Evolutionary conservation across 768 basidiomycete species (phyloP).

Genomic region (Tulasnella sp.): DNA sequence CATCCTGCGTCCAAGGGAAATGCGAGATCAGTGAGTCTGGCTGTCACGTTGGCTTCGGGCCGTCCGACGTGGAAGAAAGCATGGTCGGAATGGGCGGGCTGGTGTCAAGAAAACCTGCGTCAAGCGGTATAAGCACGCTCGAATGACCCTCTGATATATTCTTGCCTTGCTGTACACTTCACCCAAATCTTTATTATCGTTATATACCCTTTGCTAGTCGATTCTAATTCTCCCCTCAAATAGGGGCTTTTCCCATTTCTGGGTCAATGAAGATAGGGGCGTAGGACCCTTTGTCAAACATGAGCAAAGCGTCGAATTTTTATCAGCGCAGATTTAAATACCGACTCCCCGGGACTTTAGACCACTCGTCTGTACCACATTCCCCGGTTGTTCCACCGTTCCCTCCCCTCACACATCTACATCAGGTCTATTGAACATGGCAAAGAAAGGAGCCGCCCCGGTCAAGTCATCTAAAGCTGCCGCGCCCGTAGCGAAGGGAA

Average conservation of each 20-base stretch:
- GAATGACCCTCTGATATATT: background rate
- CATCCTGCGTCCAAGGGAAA: background rate
- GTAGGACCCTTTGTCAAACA: background rate
- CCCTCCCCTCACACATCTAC: background rate
- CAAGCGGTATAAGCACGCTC: background rate
- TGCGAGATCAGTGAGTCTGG: background rate
- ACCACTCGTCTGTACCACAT: background rate
- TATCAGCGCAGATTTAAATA: background rate
- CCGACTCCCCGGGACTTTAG: background rate
- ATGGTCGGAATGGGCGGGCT: background rate
- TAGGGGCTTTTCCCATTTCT: background rate
- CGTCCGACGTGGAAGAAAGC: background rate
- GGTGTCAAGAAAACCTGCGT: background rate
- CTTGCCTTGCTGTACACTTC: background rate
- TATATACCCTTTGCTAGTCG: background rate
- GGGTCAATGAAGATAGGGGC: background rate
- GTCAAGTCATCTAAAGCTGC: background rate
- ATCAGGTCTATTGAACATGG: background rate
- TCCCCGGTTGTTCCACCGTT: background rate
- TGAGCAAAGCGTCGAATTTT: conserved; percentile 1
- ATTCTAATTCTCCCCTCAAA: background rate
- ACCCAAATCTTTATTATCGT: background rate
- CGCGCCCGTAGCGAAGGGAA: conserved; percentile 11
- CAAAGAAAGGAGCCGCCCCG: conserved; percentile 5
- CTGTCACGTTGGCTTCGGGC: background rate